Evolutionary conservation across 1,284 basidiomycete species (phyloP), one percentile per base, ranked within the genome.

Genomic region (Trichosporon ovoides): DNA sequence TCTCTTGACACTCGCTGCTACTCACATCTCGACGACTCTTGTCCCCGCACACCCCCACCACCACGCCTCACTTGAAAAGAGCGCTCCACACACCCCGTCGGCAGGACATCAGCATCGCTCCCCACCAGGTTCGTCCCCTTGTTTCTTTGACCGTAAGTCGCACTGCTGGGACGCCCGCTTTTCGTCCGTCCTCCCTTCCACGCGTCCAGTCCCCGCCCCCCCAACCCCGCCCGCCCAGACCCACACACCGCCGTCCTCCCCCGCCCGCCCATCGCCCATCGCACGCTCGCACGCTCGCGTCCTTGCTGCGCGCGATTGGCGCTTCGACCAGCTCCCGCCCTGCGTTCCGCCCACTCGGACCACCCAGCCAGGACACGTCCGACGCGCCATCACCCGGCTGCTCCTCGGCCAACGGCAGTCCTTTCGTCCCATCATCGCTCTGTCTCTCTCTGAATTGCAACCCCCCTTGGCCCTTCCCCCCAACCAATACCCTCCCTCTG

Each of bases 191-290:
- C 22, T 18, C 33, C 55, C 33, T n/a, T 56, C 54, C 54, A 48
- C 46, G 43, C 34, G 49, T 50, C 55, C 38, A 20, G 49, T 50
- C 55, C 38, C 18, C 35, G 50, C 43, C n/a, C 35, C 52, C 33
- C 20, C 20, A 20, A 7, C 40, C 12, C 40, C 9, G 3, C 40
- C 40, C 7, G 18, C 40, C n/a, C 18, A 1, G 11, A 3, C 37
- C n/a, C 19, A 22, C 13, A 16, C 18, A 52, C 24, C 52, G 36
- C 34, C 18, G 12, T 28, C 19, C 14, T 37, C 16, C 19, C 24
- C 22, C 22, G 22, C 24, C 16, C 52, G 13, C 36, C 36, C 36
- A 4, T 31, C 28, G 28, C 28, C 9, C n/a, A n/a, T n/a, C n/a
- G n/a, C n/a, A n/a, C n/a, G n/a, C n/a, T n/a, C n/a, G n/a, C n/a